Evolutionary conservation across 1,284 basidiomycete species (phyloP).

Genomic region (Ceratobasidium sp.): DNA sequence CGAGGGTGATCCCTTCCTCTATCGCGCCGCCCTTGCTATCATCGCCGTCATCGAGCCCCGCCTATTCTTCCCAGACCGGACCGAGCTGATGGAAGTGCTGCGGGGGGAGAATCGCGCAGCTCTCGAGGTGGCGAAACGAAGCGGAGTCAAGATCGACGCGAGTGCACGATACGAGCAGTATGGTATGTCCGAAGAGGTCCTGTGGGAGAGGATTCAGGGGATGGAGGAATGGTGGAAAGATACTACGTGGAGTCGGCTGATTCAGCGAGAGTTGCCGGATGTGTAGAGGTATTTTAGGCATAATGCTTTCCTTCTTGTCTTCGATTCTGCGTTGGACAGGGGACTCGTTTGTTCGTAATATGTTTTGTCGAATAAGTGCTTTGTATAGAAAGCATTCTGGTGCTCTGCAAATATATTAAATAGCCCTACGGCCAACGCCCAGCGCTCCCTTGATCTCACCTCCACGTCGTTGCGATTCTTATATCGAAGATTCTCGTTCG

Average conservation of each 20-base stretch:
- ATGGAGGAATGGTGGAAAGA: constrained; percentile 97
- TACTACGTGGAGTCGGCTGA: constrained; percentile 86
- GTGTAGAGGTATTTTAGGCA: constrained; percentile 60
- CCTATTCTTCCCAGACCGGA: constrained; percentile 85
- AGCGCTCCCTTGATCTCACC: too few species aligned
- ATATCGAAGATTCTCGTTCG: too few species aligned
- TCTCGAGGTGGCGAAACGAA: constrained; percentile 81
- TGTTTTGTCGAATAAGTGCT: neutral
- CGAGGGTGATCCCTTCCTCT: constrained; percentile 89
- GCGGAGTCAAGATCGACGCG: constrained; percentile 63
- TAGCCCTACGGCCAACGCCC: too few species aligned
- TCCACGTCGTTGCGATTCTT: too few species aligned
- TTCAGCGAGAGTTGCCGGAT: constrained; percentile 90
- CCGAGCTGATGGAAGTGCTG: constrained; percentile 73
- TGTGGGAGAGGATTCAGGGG: constrained; percentile 82
- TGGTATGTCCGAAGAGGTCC: constrained; percentile 83
- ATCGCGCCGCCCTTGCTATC: constrained; percentile 85
- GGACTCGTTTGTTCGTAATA: neutral
- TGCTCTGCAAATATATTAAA: too few species aligned
- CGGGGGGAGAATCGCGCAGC: constrained; percentile 87
- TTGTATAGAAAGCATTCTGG: neutral
- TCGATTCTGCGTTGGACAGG: neutral
- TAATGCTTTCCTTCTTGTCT: neutral
- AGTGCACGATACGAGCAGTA: constrained; percentile 82
- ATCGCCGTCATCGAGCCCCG: constrained; percentile 89